Evolutionary conservation across 1,284 basidiomycete species (phyloP).

Genomic region (Takashimella koratensis): DNA sequence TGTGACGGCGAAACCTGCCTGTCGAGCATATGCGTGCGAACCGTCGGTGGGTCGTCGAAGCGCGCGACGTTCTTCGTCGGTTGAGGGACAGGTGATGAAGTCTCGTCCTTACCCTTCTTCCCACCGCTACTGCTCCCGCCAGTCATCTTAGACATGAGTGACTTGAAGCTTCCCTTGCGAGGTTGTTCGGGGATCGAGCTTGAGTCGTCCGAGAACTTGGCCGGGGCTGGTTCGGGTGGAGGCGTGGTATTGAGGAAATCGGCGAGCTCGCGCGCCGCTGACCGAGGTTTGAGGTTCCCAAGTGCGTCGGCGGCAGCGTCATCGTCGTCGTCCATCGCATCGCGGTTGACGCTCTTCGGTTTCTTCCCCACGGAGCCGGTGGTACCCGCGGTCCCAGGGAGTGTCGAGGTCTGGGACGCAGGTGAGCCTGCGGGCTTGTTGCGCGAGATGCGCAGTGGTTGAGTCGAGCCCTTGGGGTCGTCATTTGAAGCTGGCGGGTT

Average conservation of each 20-base stretch:
- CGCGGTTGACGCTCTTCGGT: not conserved
- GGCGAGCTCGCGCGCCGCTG: constrained; percentile 38
- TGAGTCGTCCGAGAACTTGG: not conserved
- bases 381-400: not conserved
- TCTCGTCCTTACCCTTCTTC: constrained; percentile 5
- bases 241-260: constrained; percentile 37
- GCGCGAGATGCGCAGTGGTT: not conserved
- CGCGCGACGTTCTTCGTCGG: not conserved
- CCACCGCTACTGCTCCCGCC: constrained; percentile 15
- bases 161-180: constrained; percentile 15
- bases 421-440: not conserved
- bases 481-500: not conserved
- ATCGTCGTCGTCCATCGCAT: not conserved
- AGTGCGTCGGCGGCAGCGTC: not conserved
- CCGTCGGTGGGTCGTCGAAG: not conserved
- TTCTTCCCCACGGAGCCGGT: not conserved
- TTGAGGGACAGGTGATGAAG: not conserved
- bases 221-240: constrained; percentile 20
- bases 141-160: constrained; percentile 32
- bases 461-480: not conserved
- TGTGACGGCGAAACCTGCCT: not conserved
- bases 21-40: not conserved
- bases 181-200: not conserved
- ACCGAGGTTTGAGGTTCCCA: constrained; percentile 2
- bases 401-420: not conserved